Evolutionary conservation across 352 stramenopile species (phyloP).

Genomic region (Phytophthora sansomeana): DNA sequence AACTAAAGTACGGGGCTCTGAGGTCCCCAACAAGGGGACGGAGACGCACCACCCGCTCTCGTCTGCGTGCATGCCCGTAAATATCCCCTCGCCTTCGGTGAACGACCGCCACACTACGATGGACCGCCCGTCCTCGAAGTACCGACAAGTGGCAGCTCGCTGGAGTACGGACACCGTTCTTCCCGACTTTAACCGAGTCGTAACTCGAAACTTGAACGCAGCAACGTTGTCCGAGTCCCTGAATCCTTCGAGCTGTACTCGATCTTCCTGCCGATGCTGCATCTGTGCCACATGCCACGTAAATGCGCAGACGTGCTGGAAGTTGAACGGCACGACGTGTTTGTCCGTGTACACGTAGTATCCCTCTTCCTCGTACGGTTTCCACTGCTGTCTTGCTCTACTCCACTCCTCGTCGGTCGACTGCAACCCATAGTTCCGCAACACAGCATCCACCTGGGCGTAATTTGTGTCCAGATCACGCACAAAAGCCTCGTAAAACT

Average conservation of each 20-base stretch:
- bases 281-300: constrained; percentile 20
- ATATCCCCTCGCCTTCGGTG: constrained; percentile 25
- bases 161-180: constrained; percentile 23
- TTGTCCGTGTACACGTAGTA: constrained; percentile 26
- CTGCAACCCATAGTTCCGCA: constrained; percentile 15
- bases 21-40: constrained; percentile 1
- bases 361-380: constrained; percentile 13
- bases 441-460: constrained; percentile 19
- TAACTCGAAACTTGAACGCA: constrained; percentile 27
- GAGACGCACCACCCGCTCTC: constrained; percentile 28
- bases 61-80: too few relatives aligned
- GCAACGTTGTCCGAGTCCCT: constrained; percentile 13
- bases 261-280: constrained; percentile 24
- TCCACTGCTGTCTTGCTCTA: constrained; percentile 15
- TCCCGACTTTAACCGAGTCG: constrained; percentile 13
- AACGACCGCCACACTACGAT: constrained; percentile 25
- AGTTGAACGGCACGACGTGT: constrained; percentile 11
- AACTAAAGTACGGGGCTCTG: constrained; percentile 2
- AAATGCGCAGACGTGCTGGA: constrained; percentile 3
- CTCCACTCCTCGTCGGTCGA: constrained; percentile 12
- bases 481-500: constrained; percentile 17
- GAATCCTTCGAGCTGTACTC: constrained; percentile 16
- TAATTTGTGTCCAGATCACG: constrained; percentile 8
- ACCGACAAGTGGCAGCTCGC: constrained; percentile 13
- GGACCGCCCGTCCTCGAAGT: constrained; percentile 4